A percentile compares a stretch with the other conserved stretches of the same genome.
These are phyloP conservation scores for Leucaena leucocephala DNA, from an alignment of 306 rosid genomes.

Conservation along the genomic window DNA sequence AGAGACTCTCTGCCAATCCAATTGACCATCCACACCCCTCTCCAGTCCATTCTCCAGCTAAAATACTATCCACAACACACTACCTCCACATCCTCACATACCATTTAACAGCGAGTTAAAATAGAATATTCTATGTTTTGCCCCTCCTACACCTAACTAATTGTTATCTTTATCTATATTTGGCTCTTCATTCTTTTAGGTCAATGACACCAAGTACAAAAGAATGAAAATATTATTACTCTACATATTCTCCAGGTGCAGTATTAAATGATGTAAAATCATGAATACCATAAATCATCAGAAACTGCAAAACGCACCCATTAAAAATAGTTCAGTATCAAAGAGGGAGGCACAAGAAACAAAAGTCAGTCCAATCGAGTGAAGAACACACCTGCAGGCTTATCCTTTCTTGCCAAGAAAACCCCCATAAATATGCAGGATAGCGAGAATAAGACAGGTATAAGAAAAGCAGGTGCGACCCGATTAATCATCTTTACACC, in stretches of 20 bases:
- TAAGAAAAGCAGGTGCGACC: constrained; percentile 97
- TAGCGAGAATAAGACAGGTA: constrained; percentile 87
- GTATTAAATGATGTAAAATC: not conserved
- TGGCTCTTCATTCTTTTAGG: not conserved
- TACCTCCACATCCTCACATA: not conserved
- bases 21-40: not conserved
- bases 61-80: not conserved
- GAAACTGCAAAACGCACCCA: not conserved
- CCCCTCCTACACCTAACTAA: not conserved
- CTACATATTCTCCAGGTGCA: not conserved
- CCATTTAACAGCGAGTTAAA: not conserved
- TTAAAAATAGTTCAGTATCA: not conserved
- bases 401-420: constrained; percentile 64
- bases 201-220: not conserved
- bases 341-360: not conserved
- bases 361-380: constrained; percentile 8
- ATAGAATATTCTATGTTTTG: not conserved
- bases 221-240: not conserved
- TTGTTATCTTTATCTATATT: not conserved
- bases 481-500: constrained; percentile 97
- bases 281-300: not conserved
- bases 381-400: constrained; percentile 71
- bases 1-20: not conserved
- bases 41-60: not conserved
- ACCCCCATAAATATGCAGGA: constrained; percentile 84